phyloP scores from a whole-genome alignment of 768 basidiomycete genomes.

The Calocybe gangraenosa region DNA sequence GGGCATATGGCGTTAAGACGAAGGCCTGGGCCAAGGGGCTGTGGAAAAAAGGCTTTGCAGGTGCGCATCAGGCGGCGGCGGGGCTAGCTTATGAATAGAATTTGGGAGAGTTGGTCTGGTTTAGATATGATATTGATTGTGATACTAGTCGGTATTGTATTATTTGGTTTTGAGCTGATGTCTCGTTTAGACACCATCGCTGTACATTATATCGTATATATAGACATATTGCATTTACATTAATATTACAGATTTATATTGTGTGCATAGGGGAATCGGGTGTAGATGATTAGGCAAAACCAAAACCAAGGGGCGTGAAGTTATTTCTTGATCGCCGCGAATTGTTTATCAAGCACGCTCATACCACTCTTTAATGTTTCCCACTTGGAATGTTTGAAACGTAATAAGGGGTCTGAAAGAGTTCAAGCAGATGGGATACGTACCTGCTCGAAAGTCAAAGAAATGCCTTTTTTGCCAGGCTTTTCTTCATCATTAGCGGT shows the following conservation, averaged over 20 bases:
- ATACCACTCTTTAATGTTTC: slow-evolving; percentile 42
- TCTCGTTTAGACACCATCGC: too few relatives aligned
- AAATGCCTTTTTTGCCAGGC: slow-evolving; percentile 81
- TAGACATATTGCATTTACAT: too few relatives aligned
- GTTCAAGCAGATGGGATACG: slow-evolving; percentile 9
- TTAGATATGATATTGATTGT: neutral
- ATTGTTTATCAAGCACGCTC: slow-evolving; percentile 47
- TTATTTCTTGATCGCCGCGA: slow-evolving; percentile 30
- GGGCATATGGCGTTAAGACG: slow-evolving; percentile 50
- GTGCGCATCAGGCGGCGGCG: slow-evolving; percentile 69
- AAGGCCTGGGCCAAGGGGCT: slow-evolving; percentile 67
- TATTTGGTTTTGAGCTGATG: too few relatives aligned
- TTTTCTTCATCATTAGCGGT: slow-evolving; percentile 46
- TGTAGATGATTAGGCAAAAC: too few relatives aligned
- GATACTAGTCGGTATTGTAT: too few relatives aligned
- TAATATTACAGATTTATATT: too few relatives aligned
- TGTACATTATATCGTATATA: too few relatives aligned
- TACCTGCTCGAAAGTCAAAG: slow-evolving; percentile 63
- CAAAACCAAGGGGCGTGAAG: neutral
- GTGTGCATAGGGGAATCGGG: too few relatives aligned
- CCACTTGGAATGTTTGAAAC: slow-evolving; percentile 39
- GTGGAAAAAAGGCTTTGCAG: slow-evolving; percentile 51
- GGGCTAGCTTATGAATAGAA: slow-evolving; percentile 42
- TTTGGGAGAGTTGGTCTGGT: neutral
- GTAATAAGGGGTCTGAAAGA: neutral